Base-by-base conservation (phyloP, 805 yeast species). In the Nakazawaea pomicola region DNA sequence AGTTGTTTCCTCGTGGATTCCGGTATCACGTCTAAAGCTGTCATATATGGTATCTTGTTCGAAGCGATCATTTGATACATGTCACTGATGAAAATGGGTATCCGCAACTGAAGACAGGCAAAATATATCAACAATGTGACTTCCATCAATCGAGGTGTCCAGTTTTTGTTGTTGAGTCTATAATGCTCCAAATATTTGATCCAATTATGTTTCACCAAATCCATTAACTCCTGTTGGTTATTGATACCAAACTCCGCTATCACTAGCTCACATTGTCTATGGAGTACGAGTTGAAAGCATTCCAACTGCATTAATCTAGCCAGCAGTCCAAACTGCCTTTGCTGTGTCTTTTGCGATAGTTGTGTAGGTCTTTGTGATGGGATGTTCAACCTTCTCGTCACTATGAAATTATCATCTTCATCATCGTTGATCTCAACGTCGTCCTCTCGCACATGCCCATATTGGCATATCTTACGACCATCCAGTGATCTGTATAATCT, bases 371-470 rank as follows among this genome's bases (percentile, higher is more conserved):
- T 56, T 55, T 54, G 54, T 43, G 52, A 75, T 57, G 76, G 72
- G 25, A 78, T 61, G 38, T 73, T 76, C 20, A 83, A 54, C 43
- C 86, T 65, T 52, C 76, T 68, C 4, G 87, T 78, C 10, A 67
- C 63, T 10, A 70, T 70, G 33, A 57, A 63, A 23, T 60, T 58
- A 27, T 74, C 83, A 45, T 80, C 91, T n/a, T 82, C 89, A 35
- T 87, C 95, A 52, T 87, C 91, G 47, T 84, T 85, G 47, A 78
- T 69, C 56, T 87, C 95, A 20, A 83, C 55, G 47, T 80, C 83
- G 27, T 90, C 89, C 48, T 81, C 91, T 60, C 77, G 75, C 16
- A 90, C 89, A 61, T 91, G 99, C 4, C 98, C 98, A 54, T 75
- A 83, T 52, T 85, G 91, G 57, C 99, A 91, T 9, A 90, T 81